These are phyloP conservation scores for Vigna angularis DNA, from an alignment of 306 rosid species.

Conservation along the genomic window DNA sequence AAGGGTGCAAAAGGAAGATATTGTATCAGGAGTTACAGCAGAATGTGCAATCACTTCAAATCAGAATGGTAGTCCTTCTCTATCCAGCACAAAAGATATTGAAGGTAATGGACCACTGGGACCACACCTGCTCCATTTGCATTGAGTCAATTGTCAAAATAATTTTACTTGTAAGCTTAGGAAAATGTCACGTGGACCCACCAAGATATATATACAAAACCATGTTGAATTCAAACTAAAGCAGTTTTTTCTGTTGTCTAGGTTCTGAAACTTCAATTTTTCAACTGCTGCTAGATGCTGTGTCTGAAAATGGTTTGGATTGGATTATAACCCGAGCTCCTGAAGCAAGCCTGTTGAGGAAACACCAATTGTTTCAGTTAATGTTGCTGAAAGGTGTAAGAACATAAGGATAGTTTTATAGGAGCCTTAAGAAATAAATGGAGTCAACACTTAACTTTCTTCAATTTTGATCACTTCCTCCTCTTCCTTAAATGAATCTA, in stretches of 20 bases:
- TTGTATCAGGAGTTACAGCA: constrained; percentile 49
- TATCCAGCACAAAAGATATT: constrained; percentile 45
- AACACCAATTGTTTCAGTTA: constrained; percentile 46
- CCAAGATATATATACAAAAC: constrained; percentile 54
- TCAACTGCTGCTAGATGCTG: constrained; percentile 58
- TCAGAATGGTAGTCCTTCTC: constrained; percentile 40
- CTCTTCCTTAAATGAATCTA: constrained; percentile 77
- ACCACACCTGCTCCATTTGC: constrained; percentile 52
- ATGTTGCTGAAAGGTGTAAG: constrained; percentile 28
- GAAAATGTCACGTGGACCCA: constrained; percentile 44
- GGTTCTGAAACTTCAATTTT: constrained; percentile 3
- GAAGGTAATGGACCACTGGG: constrained; percentile 58
- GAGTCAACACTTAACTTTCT: constrained; percentile 89
- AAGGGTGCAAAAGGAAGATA: constrained; percentile 41
- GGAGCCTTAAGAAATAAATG: constrained; percentile 35
- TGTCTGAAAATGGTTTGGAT: constrained; percentile 59
- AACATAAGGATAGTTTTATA: background rate
- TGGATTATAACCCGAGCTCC: constrained; percentile 99
- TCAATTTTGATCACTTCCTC: constrained; percentile 91
- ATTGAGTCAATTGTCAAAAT: constrained; percentile 40
- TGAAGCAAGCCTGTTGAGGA: constrained; percentile 92
- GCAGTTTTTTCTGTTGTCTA: constrained; percentile 23
- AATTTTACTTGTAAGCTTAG: constrained; percentile 45
- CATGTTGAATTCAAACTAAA: constrained; percentile 54
- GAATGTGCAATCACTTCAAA: constrained; percentile 51